Evolutionary conservation across 768 basidiomycete species (phyloP).

Genomic region (Auricularia cornea): DNA sequence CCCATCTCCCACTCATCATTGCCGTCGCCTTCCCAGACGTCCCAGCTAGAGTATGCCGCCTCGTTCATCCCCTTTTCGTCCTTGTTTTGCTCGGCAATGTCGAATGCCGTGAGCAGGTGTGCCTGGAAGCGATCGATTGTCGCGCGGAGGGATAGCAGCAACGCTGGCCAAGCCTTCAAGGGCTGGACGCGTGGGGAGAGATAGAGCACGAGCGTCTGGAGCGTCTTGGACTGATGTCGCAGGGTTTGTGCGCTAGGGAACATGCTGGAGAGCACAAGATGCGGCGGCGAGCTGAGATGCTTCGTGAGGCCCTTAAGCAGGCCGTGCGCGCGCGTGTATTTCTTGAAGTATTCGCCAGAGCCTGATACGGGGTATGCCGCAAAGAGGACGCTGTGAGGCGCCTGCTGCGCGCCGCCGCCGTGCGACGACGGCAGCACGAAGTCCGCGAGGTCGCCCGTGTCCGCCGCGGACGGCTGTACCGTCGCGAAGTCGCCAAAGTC

Average conservation of each 20-base stretch:
- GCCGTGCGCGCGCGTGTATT: constrained; percentile 57
- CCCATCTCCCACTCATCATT: constrained; percentile 80
- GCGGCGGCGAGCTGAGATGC: constrained; percentile 53
- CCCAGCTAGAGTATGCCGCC: constrained; percentile 79
- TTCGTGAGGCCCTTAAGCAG: constrained; percentile 54
- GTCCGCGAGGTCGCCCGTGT: neutral
- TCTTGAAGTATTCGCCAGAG: constrained; percentile 11
- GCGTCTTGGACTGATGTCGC: constrained; percentile 51
- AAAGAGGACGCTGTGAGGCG: neutral
- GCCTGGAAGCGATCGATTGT: constrained; percentile 88
- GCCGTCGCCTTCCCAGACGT: constrained; percentile 49
- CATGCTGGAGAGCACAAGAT: constrained; percentile 55
- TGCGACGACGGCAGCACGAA: neutral
- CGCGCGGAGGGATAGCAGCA: constrained; percentile 58
- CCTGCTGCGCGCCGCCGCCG: neutral
- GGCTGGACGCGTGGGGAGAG: constrained; percentile 68
- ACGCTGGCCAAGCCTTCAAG: constrained; percentile 52
- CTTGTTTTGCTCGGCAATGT: constrained; percentile 64
- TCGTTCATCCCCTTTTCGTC: constrained; percentile 75
- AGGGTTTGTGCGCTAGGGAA: constrained; percentile 31
- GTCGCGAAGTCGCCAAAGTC: constrained; percentile 38
- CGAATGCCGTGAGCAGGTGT: constrained; percentile 77
- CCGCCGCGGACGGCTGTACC: neutral
- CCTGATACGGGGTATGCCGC: neutral
- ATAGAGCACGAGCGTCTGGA: constrained; percentile 68